These are phyloP conservation scores for Ustilago esculenta DNA, from an alignment of 1,284 basidiomycete genomes.

Conservation along the genomic window DNA sequence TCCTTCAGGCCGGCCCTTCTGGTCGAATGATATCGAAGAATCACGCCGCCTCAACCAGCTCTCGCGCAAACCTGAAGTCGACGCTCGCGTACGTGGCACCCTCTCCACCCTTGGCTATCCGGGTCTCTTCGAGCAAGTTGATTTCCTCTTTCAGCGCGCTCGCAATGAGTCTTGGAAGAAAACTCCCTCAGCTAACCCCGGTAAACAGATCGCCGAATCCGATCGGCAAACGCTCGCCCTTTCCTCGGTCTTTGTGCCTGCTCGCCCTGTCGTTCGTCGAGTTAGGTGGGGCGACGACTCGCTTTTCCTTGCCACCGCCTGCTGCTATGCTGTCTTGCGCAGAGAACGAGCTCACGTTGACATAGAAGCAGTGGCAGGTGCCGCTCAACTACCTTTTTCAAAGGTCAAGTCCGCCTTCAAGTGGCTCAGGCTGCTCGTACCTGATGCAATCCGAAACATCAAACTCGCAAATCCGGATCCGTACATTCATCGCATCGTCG, in stretches of 20 bases:
- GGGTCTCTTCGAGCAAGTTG: slow-evolving; percentile 19
- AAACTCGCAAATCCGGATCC: slow-evolving; percentile 25
- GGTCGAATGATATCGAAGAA: slow-evolving; percentile 16
- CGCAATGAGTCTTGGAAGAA: slow-evolving; percentile 21
- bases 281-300: slow-evolving; percentile 32
- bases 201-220: too few relatives aligned
- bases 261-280: slow-evolving; percentile 3
- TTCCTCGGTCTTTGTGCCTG: not conserved
- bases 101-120: slow-evolving; percentile 16
- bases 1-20: not conserved
- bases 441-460: slow-evolving; percentile 13
- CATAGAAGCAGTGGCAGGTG: slow-evolving; percentile 18
- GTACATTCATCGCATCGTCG: slow-evolving; percentile 20
- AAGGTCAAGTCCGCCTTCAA: slow-evolving; percentile 17
- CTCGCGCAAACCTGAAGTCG: slow-evolving; percentile 28
- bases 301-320: slow-evolving; percentile 28
- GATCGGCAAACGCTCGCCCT: too few relatives aligned
- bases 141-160: slow-evolving; percentile 34
- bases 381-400: slow-evolving; percentile 11
- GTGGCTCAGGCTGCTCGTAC: slow-evolving; percentile 20
- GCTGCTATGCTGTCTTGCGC: slow-evolving; percentile 39
- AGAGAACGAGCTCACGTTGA: slow-evolving; percentile 26
- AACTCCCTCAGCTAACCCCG: not conserved
- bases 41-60: slow-evolving; percentile 1
- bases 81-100: slow-evolving; percentile 19